These are phyloP conservation scores for Karstenula rhodostoma DNA, from an alignment of 2,329 filamentous ascomycete genomes.

Conservation along the genomic window DNA sequence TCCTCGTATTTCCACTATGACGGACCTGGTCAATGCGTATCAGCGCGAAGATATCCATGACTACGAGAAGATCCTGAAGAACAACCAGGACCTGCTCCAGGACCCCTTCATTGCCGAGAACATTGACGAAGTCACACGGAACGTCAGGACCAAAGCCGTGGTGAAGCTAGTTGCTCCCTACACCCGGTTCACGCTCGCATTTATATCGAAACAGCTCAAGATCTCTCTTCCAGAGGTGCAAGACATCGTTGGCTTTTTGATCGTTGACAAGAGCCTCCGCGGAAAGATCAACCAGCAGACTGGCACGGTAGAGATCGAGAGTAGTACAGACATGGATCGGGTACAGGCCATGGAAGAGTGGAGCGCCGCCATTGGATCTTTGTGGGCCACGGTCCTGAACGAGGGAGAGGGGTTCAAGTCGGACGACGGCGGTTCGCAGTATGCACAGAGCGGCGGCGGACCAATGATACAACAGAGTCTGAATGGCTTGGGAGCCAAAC, in stretches of 20 bases:
- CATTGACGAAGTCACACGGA: slow-evolving; percentile 97
- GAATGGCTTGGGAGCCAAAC: slow-evolving; percentile 39
- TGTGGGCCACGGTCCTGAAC: slow-evolving; percentile 78
- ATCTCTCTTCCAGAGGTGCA: slow-evolving; percentile 87
- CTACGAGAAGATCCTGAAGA: slow-evolving; percentile 87
- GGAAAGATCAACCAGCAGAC: slow-evolving; percentile 90
- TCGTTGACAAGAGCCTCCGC: slow-evolving; percentile 85
- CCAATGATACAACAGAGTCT: slow-evolving; percentile 33
- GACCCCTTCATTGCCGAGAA: slow-evolving; percentile 98
- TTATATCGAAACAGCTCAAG: slow-evolving; percentile 87
- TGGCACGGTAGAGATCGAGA: slow-evolving; percentile 83
- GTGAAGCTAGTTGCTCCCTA: slow-evolving; percentile 94
- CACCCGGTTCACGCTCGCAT: slow-evolving; percentile 85
- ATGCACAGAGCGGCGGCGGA: slow-evolving; percentile 40
- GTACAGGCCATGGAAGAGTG: slow-evolving; percentile 77
- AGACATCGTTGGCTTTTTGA: slow-evolving; percentile 94
- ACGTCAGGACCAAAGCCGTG: slow-evolving; percentile 96
- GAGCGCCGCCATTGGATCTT: slow-evolving; percentile 70
- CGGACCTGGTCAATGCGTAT: slow-evolving; percentile 93
- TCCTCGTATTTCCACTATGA: slow-evolving; percentile 95
- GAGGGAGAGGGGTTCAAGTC: slow-evolving; percentile 76
- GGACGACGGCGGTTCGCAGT: slow-evolving; percentile 53
- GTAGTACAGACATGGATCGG: slow-evolving; percentile 75
- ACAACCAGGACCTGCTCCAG: slow-evolving; percentile 86
- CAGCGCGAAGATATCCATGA: slow-evolving; percentile 92